Evolutionary conservation across 768 basidiomycete species (phyloP), one percentile per base, ranked within the genome.

Genomic region (Serendipita vermifera): DNA sequence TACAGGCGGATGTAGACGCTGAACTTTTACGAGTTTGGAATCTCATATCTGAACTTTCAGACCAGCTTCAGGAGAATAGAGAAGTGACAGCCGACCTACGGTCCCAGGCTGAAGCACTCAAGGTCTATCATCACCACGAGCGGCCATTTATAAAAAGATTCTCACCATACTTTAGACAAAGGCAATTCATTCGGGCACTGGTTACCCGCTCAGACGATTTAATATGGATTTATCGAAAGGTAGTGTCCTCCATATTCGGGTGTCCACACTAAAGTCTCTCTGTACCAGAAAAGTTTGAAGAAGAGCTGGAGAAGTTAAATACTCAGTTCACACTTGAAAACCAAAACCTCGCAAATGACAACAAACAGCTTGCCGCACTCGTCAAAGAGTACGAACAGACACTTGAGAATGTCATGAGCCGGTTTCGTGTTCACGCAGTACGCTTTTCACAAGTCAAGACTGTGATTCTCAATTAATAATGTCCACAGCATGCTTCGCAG

Each of bases 301-400:
- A 80, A 14, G 92, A 96, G 65, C 72, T 99, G 20, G 92, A 97
- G 64, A 78, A 79, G 40, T 89, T 96, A 83, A 93, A 92, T 61
- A 69, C 75, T 3, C 75, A 79, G 46, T 83, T 98, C 63, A 71
- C 77, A 3, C 70, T 77, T 22, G 93, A 99, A 67, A 99, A 98
- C 66, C 83, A 86, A 62, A 70, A 72, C 4, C 72, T 99, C 38
- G 80, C 87, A 63, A 80, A 94, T 62, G 96, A 98, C 71, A 99
- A 98, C 74, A 94, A 96, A 66, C 94, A 98, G 62, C 76, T 99
- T 31, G 87, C 84, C 61, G 72, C 77, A 3, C 73, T 99, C 55
- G 83, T 98, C 63, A 92, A 92, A 64, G 96, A 99, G 67, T 98
- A 96, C 64, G 96, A 99, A 67, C 86, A 89, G 65, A 97, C 94